Base-by-base conservation (phyloP, 306 rosid species). In the Vigna reflexopilosa region DNA sequence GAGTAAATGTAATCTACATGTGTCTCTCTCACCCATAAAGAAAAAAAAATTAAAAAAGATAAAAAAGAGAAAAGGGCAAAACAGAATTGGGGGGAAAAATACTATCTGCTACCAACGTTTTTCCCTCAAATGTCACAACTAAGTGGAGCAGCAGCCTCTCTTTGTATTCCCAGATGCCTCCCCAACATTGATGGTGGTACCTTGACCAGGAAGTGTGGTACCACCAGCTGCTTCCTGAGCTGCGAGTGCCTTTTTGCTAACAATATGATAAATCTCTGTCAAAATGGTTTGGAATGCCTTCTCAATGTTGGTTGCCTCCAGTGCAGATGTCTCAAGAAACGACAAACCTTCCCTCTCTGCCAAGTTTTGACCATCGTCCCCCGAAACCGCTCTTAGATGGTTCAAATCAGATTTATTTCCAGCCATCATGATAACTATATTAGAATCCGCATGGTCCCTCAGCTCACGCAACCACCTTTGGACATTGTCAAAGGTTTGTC, bases 371-470 rank as follows among this genome's bases (percentile, higher is more conserved):
- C 99, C 99, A 50, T 95, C 99, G 57, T 88, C 93, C 77, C 80
- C 93, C 1, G 98, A 88, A 83, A 93, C 96, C 72, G 98, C 87
- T 83, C 97, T 86, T 59, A 95, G 98, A 87, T 95, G 97, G 80
- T 67, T 81, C 73, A 95, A 87, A 82, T 95, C 99, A 7, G 98
- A 95, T 66, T 95, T 95, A 54, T 95, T 95, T 81, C 98, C 98
- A n/a, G 93, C 90, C 98, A 95, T 95, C 97, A 92, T 93, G 80
- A 95, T 95, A 70, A 92, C 98, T 77, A 95, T 92, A 71, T 95
- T 92, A 62, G 98, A 95, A 86, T 95, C 98, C 3, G 98, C 98
- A 78, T 95, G 98, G 82, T 95, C 98, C 87, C 98, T 88, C 89
- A 95, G 77, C 73, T 95, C 98, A 55, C 97, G 97, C 11, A 95